phyloP scores from a whole-genome alignment of 2,329 filamentous ascomycete species.

The Lasiodiplodia gonubiensis region DNA sequence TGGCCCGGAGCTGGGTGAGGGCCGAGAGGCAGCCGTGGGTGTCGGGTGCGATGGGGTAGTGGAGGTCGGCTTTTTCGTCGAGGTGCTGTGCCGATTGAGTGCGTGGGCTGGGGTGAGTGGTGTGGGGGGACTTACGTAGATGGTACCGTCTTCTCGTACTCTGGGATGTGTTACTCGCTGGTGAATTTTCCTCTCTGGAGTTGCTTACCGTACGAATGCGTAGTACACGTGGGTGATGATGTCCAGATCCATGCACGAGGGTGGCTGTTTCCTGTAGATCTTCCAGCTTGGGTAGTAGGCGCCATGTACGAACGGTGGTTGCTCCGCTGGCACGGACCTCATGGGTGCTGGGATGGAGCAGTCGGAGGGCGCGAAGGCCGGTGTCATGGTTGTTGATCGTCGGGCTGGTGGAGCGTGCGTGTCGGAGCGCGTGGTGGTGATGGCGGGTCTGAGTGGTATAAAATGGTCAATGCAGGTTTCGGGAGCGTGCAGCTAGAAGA shows the following conservation, averaged over 20 bases:
- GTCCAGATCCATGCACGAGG: constrained; percentile 67
- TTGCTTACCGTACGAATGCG: constrained; percentile 27
- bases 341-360: not conserved
- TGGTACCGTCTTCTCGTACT: not conserved
- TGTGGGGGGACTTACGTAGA: not conserved
- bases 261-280: constrained; percentile 74
- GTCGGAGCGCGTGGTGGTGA: not conserved
- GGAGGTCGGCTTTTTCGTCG: constrained; percentile 77
- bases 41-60: constrained; percentile 71
- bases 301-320: constrained; percentile 63
- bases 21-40: constrained; percentile 67
- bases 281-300: constrained; percentile 83
- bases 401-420: not conserved
- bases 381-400: constrained; percentile 12
- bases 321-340: not conserved
- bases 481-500: not conserved
- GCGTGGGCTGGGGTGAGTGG: too few relatives aligned
- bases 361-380: not conserved
- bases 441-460: not conserved
- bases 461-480: not conserved
- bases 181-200: not conserved
- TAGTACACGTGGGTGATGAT: constrained; percentile 76
- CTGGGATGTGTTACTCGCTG: not conserved
- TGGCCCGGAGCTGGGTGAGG: constrained; percentile 72
- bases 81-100: too few relatives aligned